Base-by-base conservation (phyloP, 2,329 filamentous ascomycete genomes). In the Botryosphaeria agaves region DNA sequence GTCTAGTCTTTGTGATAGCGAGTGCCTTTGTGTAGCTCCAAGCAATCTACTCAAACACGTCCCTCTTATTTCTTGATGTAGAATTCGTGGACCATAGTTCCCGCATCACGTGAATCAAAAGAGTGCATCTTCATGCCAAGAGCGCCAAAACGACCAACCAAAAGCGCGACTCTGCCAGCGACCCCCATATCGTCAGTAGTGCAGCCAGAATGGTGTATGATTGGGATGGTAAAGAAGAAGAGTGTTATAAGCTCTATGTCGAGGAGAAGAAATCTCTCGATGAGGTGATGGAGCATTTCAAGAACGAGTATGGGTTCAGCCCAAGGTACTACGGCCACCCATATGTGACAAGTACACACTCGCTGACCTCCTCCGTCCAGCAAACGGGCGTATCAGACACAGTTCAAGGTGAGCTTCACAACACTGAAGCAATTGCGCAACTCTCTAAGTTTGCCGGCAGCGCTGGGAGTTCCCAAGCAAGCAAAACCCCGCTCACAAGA, bases 391-490 rank as follows among this genome's bases (percentile, higher is more conserved):
- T 82, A 76, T 37, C 78, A 83, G 50, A 72, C 65, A 3, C 76
- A 83, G 41, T 81, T 84, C 53, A 76, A 73, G 39, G 51, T 49
- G 36, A 28, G 36, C 21, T n/a, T n/a, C n/a, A n/a, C n/a, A n/a
- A n/a, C n/a, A n/a, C n/a, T n/a, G n/a, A n/a, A n/a, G n/a, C n/a
- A n/a, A n/a, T n/a, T n/a, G n/a, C n/a, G n/a, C n/a, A n/a, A n/a
- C n/a, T n/a, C n/a, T n/a, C n/a, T n/a, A n/a, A n/a, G n/a, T n/a
- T n/a, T n/a, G n/a, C n/a, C 37, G 18, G 29, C 37, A 55, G 45
- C 64, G 71, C 48, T 89, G 82, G 82, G 67, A 71, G 5, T 87
- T 89, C 41, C 79, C 80, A 9, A 69, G 66, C 34, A 82, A 82
- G 48, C 72, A 79, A 41, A 72, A 75, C 35, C 72, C 73, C 1